Evolutionary conservation across 805 yeast genomes (phyloP), one percentile per base, ranked within the genome.

Genomic region (Pichia pseudocactophila): DNA sequence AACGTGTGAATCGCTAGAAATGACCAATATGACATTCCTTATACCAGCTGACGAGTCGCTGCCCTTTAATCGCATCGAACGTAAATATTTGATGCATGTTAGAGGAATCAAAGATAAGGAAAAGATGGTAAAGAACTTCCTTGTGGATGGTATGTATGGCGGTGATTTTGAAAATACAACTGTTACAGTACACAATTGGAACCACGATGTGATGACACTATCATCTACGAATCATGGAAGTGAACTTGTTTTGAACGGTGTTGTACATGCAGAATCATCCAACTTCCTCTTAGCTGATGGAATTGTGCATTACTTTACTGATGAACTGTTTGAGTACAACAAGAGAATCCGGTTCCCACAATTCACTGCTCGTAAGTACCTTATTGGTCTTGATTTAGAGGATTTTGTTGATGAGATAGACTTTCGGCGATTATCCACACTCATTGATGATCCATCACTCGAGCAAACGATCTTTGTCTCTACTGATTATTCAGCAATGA

Each of bases 381-480:
- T 82, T 2, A 63, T 74, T 40, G 87, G 84, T 0, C 56, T 78
- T 35, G 71, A 78, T 45, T 78, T 76, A 39, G 66, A 80, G 2
- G 67, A 67, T 22, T 78, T 85, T 56, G 89, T 84, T 6, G 70
- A 73, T n/a, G 95, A 86, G 51, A 50, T 86, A 13, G 66, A 74
- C 35, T 73, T 84, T 41, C 72, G 88, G 44, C 70, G 73, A 11
- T 59, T 86, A 16, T 61, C 66, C 2, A 47, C 70, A 35, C 59
- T 85, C 37, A 72, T 89, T 15, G 81, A 78, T 42, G 78, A 80
- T 28, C 52, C 62, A 2, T 56, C 68, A 0, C 27, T 59, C 0
- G 64, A 71, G 22, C 82, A 78, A 53, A 82, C 95, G 0, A 65
- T 89, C 1, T 74, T 89, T 42, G 66, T 86, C 7, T 47, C 50